These are phyloP conservation scores for Cordyceps fumosorosea DNA, from an alignment of 2,329 filamentous ascomycete genomes.

Conservation along the genomic window DNA sequence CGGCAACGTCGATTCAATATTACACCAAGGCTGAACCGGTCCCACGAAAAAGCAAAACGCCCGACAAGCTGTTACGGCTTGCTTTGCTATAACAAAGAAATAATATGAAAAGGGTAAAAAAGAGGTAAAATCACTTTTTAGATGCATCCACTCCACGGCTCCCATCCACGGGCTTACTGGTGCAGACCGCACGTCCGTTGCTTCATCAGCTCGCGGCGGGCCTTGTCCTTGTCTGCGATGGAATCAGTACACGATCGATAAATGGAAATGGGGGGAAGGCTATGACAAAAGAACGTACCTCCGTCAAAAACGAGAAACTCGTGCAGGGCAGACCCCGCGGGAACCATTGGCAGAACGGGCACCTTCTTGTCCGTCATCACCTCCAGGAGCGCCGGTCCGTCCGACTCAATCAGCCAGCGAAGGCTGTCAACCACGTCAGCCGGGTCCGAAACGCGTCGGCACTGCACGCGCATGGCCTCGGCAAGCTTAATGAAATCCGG, in stretches of 20 bases:
- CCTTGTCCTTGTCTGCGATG: conserved; percentile 56
- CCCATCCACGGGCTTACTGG: conserved; percentile 1
- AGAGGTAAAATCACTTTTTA: background rate
- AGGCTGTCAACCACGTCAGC: conserved; percentile 72
- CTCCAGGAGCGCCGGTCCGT: conserved; percentile 90
- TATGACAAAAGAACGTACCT: conserved; percentile 21
- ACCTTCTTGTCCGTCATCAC: conserved; percentile 88
- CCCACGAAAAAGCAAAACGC: background rate
- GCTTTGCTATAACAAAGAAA: background rate
- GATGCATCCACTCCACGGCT: background rate
- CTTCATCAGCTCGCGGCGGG: conserved; percentile 60
- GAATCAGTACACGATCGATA: conserved; percentile 26
- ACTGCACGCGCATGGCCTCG: conserved; percentile 83
- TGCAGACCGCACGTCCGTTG: conserved; percentile 52
- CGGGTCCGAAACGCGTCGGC: conserved; percentile 63
- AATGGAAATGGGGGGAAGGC: no score
- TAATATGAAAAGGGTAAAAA: background rate
- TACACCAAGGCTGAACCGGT: background rate
- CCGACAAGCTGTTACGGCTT: background rate
- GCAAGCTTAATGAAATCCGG: conserved; percentile 88
- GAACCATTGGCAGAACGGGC: conserved; percentile 97
- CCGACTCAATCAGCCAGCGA: conserved; percentile 80
- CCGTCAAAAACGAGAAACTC: conserved; percentile 62
- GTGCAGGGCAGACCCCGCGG: conserved; percentile 76
- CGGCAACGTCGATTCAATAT: background rate